These are phyloP conservation scores for Petasospora fabianii DNA, from an alignment of 1,139 yeast genomes.

Conservation along the genomic window DNA sequence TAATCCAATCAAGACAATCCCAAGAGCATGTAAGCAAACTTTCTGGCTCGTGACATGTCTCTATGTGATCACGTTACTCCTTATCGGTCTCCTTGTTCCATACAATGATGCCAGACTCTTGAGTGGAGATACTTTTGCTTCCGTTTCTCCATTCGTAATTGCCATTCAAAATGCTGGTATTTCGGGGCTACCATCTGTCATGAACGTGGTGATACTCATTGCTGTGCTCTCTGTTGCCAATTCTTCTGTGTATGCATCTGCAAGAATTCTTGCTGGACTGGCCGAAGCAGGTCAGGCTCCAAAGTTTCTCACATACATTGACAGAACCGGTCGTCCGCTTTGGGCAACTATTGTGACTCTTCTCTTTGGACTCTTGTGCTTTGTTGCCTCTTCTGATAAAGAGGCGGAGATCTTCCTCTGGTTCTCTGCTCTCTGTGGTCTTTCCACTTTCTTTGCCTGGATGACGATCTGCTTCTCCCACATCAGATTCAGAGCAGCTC, in stretches of 20 bases:
- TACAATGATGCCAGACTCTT: slow-evolving; percentile 51
- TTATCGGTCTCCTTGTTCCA: slow-evolving; percentile 70
- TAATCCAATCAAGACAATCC: slow-evolving; percentile 69
- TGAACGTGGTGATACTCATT: slow-evolving; percentile 49
- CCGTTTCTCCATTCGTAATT: slow-evolving; percentile 53
- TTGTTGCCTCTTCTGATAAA: slow-evolving; percentile 58
- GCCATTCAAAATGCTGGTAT: slow-evolving; percentile 48
- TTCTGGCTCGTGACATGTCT: slow-evolving; percentile 72
- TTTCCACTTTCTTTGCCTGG: slow-evolving; percentile 68
- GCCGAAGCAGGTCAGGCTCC: slow-evolving; percentile 67
- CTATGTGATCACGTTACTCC: slow-evolving; percentile 56
- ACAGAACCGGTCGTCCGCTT: slow-evolving; percentile 63
- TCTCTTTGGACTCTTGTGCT: slow-evolving; percentile 54
- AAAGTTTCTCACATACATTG: slow-evolving; percentile 51
- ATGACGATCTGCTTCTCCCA: slow-evolving; percentile 57
- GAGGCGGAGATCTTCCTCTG: slow-evolving; percentile 58
- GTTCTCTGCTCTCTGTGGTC: slow-evolving; percentile 64
- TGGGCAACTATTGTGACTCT: slow-evolving; percentile 50
- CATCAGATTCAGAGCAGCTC: slow-evolving; percentile 60
- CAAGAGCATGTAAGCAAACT: slow-evolving; percentile 71
- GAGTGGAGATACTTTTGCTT: slow-evolving; percentile 43
- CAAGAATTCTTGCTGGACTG: slow-evolving; percentile 63
- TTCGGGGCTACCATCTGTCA: slow-evolving; percentile 44
- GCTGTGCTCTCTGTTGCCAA: slow-evolving; percentile 70
- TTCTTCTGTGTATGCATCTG: slow-evolving; percentile 61